Percentiles rank a stretch among this genome's conserved stretches.
phyloP scores from a whole-genome alignment of 805 yeast species.

The Cyberlindnera maritima region DNA sequence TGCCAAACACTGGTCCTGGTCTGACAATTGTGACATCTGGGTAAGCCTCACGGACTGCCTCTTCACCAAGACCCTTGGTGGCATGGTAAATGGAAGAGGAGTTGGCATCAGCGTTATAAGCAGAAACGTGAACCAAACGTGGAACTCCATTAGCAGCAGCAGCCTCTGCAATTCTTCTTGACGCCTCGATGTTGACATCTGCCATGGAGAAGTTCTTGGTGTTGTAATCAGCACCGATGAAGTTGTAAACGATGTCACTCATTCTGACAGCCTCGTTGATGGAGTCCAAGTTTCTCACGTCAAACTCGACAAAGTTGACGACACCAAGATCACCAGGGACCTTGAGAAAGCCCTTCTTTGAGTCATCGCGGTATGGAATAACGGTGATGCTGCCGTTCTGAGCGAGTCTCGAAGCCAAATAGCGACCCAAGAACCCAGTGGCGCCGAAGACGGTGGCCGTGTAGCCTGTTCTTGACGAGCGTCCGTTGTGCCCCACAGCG shows the following conservation, averaged over 20 bases:
- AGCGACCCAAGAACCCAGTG: conserved; percentile 74
- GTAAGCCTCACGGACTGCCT: conserved; percentile 58
- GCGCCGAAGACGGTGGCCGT: conserved; percentile 89
- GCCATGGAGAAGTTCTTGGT: conserved; percentile 82
- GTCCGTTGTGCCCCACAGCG: conserved; percentile 75
- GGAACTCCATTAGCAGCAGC: conserved; percentile 68
- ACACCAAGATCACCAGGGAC: conserved; percentile 87
- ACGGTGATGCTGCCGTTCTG: conserved; percentile 77
- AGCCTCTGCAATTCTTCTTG: conserved; percentile 75
- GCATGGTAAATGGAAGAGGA: conserved; percentile 72
- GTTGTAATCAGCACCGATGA: conserved; percentile 71
- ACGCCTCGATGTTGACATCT: conserved; percentile 77
- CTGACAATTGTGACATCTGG: conserved; percentile 84
- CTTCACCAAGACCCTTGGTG: conserved; percentile 78
- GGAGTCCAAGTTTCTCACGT: conserved; percentile 70
- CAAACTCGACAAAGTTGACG: conserved; percentile 79
- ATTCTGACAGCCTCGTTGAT: conserved; percentile 75
- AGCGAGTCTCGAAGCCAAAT: conserved; percentile 69
- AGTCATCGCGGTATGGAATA: conserved; percentile 79
- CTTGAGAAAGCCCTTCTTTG: conserved; percentile 73
- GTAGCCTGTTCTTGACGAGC: conserved; percentile 82
- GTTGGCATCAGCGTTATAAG: conserved; percentile 68
- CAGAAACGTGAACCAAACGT: conserved; percentile 73
- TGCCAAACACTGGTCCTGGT: conserved; percentile 78
- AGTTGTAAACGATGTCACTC: conserved; percentile 79